Evolutionary conservation across 768 basidiomycete species (phyloP), one percentile per base, ranked within the genome.

Genomic region (Trametes cingulata): DNA sequence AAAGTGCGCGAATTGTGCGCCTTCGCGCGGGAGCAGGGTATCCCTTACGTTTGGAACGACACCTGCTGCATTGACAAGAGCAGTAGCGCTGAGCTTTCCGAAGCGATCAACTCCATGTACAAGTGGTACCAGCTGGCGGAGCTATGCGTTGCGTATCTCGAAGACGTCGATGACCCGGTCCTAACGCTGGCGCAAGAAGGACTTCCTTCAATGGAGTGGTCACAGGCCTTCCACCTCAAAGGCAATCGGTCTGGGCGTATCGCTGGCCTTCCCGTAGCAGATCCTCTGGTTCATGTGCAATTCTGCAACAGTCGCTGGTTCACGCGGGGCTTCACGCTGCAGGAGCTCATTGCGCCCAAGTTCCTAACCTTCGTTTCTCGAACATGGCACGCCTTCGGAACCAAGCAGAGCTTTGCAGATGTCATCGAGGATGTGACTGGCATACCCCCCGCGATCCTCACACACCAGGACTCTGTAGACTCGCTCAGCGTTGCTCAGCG

Each of bases 31-130:
- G 3, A 22, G 0, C 37, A 41, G 5, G 45, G 56, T 6, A 22
- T 35, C 47, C 13, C 6, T 9, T 57, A 37, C 13, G 46, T 7
- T 5, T 57, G 56, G 56, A 19, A 17, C 19, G 56, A 57, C 36
- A 39, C 46, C 12, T 57, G 56, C 46, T 57, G 47, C 46, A 57
- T 57, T 20, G 39, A 57, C 37, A 57, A 49, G 46, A 40, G 13
- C 12, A 57, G 56, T 37, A 57, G 56, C 43, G 46, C 56, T 4
- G 56, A 57, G 56, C 56, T 57, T 2, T 43, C 42, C 20, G 56
- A 57, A 20, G 42, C 56, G 19, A 57, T 57, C 48, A 43, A 39
- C 33, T 57, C 56, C 22, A 57, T 57, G 56, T 47, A 46, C 55
- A 27, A 29, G 27, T 56, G 55, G 55, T 56, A 56, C 17, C 42